phyloP scores from a whole-genome alignment of 129 eudicot species.

The Tagetes erecta region DNA sequence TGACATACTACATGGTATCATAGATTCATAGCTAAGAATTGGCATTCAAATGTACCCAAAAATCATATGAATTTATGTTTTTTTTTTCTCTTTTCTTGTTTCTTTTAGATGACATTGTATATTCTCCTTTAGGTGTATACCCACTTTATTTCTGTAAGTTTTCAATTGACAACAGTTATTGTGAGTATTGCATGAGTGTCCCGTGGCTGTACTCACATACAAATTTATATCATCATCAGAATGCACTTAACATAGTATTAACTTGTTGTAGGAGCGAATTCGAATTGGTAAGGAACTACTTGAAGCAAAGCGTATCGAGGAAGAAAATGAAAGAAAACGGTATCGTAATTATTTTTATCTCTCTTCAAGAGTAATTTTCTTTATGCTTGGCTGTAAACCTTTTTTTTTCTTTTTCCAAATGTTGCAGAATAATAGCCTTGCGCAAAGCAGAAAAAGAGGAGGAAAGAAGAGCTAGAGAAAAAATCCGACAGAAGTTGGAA shows the following conservation, averaged over 20 bases:
- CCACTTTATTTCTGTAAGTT: conserved; percentile 13
- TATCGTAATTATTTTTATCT: conserved; percentile 1
- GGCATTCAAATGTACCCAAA: neutral
- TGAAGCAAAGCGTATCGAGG: conserved; percentile 93
- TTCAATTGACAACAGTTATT: neutral
- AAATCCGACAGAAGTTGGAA: conserved; percentile 77
- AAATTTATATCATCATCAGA: conserved; percentile 1
- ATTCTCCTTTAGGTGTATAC: neutral
- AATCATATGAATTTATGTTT: neutral
- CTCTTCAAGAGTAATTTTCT: neutral
- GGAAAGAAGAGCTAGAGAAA: conserved; percentile 86
- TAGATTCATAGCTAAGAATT: neutral
- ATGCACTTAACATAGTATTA: neutral
- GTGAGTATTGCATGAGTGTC: neutral
- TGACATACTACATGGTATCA: neutral
- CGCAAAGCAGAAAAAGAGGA: conserved; percentile 94
- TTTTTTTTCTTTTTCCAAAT: neutral
- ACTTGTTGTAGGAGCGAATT: conserved; percentile 67
- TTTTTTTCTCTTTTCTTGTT: neutral
- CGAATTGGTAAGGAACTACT: conserved; percentile 82
- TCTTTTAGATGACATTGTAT: neutral
- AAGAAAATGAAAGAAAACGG: conserved; percentile 98
- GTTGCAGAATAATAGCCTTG: conserved; percentile 65
- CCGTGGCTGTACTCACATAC: neutral
- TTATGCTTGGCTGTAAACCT: neutral